Evolutionary conservation across 1,284 basidiomycete genomes (phyloP).

Genomic region (Amylostereum areolatum): DNA sequence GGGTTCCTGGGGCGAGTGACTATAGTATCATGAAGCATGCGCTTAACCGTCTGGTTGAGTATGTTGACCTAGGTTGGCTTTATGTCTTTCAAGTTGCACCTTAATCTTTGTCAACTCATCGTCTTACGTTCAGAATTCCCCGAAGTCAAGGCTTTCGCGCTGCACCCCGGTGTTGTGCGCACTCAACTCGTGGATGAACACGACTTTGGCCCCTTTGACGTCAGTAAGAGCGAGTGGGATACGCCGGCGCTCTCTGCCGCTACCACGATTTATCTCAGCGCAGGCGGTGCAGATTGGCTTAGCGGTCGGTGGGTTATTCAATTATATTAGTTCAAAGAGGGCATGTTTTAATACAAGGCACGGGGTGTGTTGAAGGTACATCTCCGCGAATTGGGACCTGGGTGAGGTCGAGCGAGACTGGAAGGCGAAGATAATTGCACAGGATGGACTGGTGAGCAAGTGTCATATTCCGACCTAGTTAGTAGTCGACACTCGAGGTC

Average conservation of each 20-base stretch:
- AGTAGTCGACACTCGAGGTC: too few species aligned
- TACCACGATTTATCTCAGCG: conserved; percentile 7
- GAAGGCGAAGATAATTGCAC: background rate
- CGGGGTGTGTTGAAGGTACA: background rate
- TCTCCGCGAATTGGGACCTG: background rate
- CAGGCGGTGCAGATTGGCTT: conserved; percentile 9
- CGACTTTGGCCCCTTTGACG: too few species aligned
- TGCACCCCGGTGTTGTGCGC: background rate
- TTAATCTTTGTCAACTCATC: too few species aligned
- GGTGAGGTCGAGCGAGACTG: background rate
- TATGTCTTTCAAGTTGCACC: background rate
- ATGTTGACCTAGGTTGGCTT: background rate
- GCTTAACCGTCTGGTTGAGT: background rate
- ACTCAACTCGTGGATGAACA: background rate
- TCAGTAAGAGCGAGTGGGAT: background rate
- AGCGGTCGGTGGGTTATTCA: conserved; percentile 4
- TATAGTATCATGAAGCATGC: background rate
- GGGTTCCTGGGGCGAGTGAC: background rate
- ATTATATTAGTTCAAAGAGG: too few species aligned
- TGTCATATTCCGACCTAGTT: background rate
- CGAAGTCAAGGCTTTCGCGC: background rate
- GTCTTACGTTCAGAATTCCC: background rate
- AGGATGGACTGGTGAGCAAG: background rate
- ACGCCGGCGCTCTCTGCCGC: conserved; percentile 3
- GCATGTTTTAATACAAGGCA: too few species aligned